phyloP scores from a whole-genome alignment of 164 flowering plant species.

The Tetracentron sinense region DNA sequence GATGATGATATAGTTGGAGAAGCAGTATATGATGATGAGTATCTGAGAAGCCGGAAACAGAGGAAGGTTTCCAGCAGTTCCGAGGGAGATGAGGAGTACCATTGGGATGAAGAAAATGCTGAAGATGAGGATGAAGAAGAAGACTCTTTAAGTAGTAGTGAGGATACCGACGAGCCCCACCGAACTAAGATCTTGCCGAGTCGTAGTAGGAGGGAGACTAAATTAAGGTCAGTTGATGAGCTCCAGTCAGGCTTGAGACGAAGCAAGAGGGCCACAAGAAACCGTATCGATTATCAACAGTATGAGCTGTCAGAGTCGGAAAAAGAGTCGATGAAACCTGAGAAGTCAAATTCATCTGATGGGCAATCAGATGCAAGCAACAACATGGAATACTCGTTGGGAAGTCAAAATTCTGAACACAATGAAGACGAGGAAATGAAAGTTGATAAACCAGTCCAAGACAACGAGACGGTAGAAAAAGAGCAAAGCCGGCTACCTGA shows the following conservation, averaged over 20 bases:
- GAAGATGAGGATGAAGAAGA: conserved; percentile 91
- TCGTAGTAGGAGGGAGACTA: conserved; percentile 61
- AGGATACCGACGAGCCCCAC: conserved; percentile 61
- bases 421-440: conserved; percentile 41
- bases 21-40: conserved; percentile 97
- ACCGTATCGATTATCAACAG: conserved; percentile 71
- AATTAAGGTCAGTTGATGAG: conserved; percentile 65
- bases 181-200: conserved; percentile 47
- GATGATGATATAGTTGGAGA: conserved; percentile 99
- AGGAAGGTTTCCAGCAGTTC: conserved; percentile 73
- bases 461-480: conserved; percentile 27
- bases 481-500: conserved; percentile 39
- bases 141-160: conserved; percentile 56
- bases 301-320: too few species aligned
- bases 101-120: conserved; percentile 72
- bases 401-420: conserved; percentile 50
- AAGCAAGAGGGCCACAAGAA: conserved; percentile 81
- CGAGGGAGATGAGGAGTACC: conserved; percentile 94
- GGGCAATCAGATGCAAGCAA: conserved; percentile 49
- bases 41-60: conserved; percentile 63
- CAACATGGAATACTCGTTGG: conserved; percentile 48
- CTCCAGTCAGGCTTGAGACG: conserved; percentile 82
- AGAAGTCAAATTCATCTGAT: conserved; percentile 40
- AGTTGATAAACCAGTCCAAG: conserved; percentile 36
- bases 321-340: too few species aligned